These are phyloP conservation scores for Aspergillus proliferans DNA, from an alignment of 2,329 filamentous ascomycete genomes.

Conservation along the genomic window DNA sequence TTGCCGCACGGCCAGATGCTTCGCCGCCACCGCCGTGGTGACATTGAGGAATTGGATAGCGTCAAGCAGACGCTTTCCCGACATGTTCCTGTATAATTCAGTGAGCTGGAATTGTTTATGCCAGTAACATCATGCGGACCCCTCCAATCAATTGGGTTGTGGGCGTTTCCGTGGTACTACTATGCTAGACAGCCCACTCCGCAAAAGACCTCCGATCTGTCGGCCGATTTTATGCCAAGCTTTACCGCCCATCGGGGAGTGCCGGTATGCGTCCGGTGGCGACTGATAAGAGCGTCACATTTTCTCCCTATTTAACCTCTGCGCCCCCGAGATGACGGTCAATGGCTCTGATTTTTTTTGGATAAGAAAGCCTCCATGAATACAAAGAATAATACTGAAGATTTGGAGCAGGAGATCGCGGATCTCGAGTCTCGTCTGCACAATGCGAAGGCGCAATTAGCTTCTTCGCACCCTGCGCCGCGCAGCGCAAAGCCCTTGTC, in stretches of 20 bases:
- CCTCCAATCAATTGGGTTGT: too few relatives aligned
- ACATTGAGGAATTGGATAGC: slow-evolving; percentile 64
- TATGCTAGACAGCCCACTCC: not conserved
- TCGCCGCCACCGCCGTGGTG: slow-evolving; percentile 60
- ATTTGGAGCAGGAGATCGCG: slow-evolving; percentile 35
- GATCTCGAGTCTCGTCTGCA: slow-evolving; percentile 45
- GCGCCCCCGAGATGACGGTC: not conserved
- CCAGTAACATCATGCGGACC: slow-evolving; percentile 15
- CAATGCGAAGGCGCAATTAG: slow-evolving; percentile 40
- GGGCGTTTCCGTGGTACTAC: not conserved
- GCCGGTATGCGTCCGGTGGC: not conserved
- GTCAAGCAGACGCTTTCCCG: slow-evolving; percentile 62
- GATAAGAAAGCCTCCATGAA: slow-evolving; percentile 15
- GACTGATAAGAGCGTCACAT: slow-evolving; percentile 7
- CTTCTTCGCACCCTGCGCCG: slow-evolving; percentile 9
- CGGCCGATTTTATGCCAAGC: slow-evolving; percentile 7
- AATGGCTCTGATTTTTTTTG: not conserved
- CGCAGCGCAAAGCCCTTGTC: not conserved
- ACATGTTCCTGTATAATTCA: slow-evolving; percentile 35
- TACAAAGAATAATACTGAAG: slow-evolving; percentile 10
- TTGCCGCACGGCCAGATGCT: slow-evolving; percentile 54
- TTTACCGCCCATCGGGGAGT: slow-evolving; percentile 4
- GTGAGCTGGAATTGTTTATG: slow-evolving; percentile 2
- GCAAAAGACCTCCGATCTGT: not conserved
- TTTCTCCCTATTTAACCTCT: slow-evolving; percentile 4